These are phyloP conservation scores for Senna siamea DNA, from an alignment of 306 rosid species.

Conservation along the genomic window DNA sequence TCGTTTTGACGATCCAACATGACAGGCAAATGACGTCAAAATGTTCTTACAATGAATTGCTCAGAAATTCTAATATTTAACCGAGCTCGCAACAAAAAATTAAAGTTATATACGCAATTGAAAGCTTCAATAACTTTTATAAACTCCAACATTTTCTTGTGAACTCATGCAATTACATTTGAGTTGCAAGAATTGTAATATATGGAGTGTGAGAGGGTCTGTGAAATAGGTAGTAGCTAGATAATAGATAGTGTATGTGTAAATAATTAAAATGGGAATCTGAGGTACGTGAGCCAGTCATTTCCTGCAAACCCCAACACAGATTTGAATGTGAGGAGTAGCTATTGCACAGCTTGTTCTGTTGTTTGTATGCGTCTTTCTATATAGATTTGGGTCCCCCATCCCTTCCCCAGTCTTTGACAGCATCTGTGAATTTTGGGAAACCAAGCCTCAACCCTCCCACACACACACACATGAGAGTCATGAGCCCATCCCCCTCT, in stretches of 20 bases:
- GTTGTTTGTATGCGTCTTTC: conserved; percentile 79
- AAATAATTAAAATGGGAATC: conserved; percentile 52
- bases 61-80: no score
- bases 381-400: conserved; percentile 85
- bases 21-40: no score
- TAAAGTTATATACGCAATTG: no score
- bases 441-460: conserved; percentile 21
- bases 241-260: conserved; percentile 5
- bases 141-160: no score
- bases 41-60: no score
- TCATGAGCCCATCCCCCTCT: conserved; percentile 5
- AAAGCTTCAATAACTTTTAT: no score
- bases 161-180: no score
- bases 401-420: conserved; percentile 44
- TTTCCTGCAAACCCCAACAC: conserved; percentile 62
- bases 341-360: conserved; percentile 71
- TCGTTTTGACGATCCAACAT: no score
- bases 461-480: no score
- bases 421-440: conserved; percentile 53
- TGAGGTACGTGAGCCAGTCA: conserved; percentile 61
- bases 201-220: no score
- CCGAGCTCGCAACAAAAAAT: no score
- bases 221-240: conserved; percentile 27
- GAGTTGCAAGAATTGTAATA: no score
- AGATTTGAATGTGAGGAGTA: conserved; percentile 81